Evolutionary conservation across 257 asterid genomes (phyloP).

Genomic region (Fraxinus cuspidata): DNA sequence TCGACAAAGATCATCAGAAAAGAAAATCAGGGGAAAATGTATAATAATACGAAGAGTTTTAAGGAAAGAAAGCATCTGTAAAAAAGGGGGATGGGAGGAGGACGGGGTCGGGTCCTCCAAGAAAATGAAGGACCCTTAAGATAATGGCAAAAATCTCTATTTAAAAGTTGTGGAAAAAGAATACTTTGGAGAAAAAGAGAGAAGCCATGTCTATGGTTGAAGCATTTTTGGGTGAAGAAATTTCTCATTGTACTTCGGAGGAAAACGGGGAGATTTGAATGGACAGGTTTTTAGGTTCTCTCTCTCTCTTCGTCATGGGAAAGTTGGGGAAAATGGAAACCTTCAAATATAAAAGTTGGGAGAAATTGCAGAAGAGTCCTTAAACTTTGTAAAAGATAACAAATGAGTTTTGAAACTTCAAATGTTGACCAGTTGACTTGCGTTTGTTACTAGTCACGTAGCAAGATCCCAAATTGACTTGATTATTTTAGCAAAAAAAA

Average conservation of each 20-base stretch:
- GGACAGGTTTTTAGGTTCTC: not conserved
- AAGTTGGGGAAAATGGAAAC: not conserved
- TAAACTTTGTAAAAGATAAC: not conserved
- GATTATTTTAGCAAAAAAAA: too few species aligned
- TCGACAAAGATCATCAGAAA: not conserved
- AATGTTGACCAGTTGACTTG: not conserved
- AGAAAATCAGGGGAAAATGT: not conserved
- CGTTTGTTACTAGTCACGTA: too few species aligned
- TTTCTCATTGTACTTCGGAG: not conserved
- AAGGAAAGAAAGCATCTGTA: not conserved
- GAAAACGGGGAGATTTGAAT: not conserved
- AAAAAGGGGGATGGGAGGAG: not conserved
- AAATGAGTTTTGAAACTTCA: not conserved
- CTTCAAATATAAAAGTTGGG: not conserved
- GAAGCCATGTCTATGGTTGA: not conserved
- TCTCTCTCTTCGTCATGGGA: not conserved
- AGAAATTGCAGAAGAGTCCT: not conserved
- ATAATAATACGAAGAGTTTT: not conserved
- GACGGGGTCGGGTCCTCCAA: slow-evolving; percentile 7
- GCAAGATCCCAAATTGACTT: too few species aligned
- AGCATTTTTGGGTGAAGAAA: not conserved
- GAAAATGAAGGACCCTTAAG: slow-evolving; percentile 7
- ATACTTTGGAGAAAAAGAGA: not conserved
- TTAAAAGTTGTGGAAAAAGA: not conserved
- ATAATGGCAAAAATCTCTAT: not conserved